Conservation (phyloP, 768 basidiomycete species). For the Thelephora aurantiotincta region DNA sequence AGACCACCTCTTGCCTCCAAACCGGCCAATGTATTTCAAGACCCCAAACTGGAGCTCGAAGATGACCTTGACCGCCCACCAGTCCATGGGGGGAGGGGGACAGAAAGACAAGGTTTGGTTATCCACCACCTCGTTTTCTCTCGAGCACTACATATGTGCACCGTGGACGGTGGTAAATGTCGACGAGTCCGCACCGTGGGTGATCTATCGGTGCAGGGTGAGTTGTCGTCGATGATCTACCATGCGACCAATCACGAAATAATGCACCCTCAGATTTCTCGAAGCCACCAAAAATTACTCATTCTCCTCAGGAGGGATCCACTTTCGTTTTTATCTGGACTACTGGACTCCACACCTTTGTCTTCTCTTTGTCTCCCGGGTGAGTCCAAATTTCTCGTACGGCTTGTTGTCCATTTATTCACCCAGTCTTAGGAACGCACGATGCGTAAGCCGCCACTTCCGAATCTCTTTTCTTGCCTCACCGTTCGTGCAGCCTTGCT, state of each 20-base stretch:
- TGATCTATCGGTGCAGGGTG: slow-evolving; percentile 41
- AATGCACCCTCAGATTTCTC: slow-evolving; percentile 25
- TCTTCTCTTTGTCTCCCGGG: slow-evolving; percentile 74
- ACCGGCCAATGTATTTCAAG: slow-evolving; percentile 5
- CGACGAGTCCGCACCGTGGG: slow-evolving; percentile 38
- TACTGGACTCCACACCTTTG: slow-evolving; percentile 55
- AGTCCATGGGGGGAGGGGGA: slow-evolving; percentile 1
- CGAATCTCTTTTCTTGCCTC: not conserved
- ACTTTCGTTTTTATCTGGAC: slow-evolving; percentile 38
- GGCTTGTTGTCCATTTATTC: slow-evolving; percentile 5
- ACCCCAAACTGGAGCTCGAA: slow-evolving; percentile 1
- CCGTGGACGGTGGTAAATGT: slow-evolving; percentile 33
- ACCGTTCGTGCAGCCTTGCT: slow-evolving; percentile 41
- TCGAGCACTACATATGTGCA: slow-evolving; percentile 12
- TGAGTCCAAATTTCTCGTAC: slow-evolving; percentile 18
- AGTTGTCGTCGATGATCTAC: slow-evolving; percentile 8
- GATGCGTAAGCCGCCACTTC: slow-evolving; percentile 37
- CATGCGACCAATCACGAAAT: not conserved
- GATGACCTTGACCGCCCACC: slow-evolving; percentile 6
- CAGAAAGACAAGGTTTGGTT: slow-evolving; percentile 11
- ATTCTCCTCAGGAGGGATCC: slow-evolving; percentile 48
- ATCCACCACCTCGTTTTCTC: not conserved
- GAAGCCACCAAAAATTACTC: slow-evolving; percentile 30
- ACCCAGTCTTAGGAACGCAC: slow-evolving; percentile 36
- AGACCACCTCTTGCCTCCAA: slow-evolving; percentile 5